These are phyloP conservation scores for Sporodiniella umbellata DNA, from an alignment of 371 early-diverging fungal genomes.

Conservation along the genomic window DNA sequence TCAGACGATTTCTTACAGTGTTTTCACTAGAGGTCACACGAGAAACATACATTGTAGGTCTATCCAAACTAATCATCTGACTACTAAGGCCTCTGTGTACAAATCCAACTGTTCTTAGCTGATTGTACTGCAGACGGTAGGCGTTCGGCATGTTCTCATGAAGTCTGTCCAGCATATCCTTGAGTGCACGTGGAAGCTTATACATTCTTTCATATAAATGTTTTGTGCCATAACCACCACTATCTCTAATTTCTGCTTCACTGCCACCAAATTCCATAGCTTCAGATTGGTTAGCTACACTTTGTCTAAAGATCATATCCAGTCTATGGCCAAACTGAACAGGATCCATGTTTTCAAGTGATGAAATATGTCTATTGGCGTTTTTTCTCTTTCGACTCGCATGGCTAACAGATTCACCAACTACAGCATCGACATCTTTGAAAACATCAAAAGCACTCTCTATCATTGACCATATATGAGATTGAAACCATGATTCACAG, in stretches of 20 bases:
- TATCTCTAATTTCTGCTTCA: too few species aligned
- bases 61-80: constrained; percentile 4
- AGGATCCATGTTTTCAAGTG: neutral
- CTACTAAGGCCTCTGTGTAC: constrained; percentile 10
- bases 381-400: constrained; percentile 9
- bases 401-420: neutral
- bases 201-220: constrained; percentile 1
- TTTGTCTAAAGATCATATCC: constrained; percentile 1
- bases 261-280: constrained; percentile 6
- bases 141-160: constrained; percentile 2
- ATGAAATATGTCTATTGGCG: constrained; percentile 3
- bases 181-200: constrained; percentile 6
- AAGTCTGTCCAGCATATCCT: constrained; percentile 12
- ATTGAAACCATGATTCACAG: constrained; percentile 14
- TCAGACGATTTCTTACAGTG: too few species aligned
- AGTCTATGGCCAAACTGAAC: constrained; percentile 3
- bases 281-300: neutral
- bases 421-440: constrained; percentile 5
- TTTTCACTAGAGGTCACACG: constrained; percentile 8
- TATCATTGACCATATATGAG: constrained; percentile 17
- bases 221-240: neutral
- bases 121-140: neutral
- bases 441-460: constrained; percentile 4
- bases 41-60: constrained; percentile 6
- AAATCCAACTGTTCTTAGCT: constrained; percentile 2